Percentiles rank a stretch among this genome's conserved stretches.
phyloP scores from a whole-genome alignment of 352 stramenopile genomes.

The Phytophthora tubulina region DNA sequence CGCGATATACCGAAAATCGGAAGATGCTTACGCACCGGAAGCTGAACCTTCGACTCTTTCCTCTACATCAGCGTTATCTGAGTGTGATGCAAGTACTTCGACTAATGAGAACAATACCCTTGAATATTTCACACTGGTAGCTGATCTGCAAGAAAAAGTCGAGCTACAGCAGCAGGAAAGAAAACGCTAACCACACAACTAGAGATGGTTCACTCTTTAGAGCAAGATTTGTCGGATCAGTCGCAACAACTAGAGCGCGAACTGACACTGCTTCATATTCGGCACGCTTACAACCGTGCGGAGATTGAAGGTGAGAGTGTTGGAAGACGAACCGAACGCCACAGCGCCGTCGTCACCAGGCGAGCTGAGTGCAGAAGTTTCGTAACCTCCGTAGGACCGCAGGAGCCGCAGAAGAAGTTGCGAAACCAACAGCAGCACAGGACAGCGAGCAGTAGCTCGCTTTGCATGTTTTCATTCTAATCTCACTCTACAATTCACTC shows the following conservation, averaged over 20 bases:
- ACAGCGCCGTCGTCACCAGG: too few species aligned
- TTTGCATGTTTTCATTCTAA: too few species aligned
- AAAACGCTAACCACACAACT: constrained; percentile 38
- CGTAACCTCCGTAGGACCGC: too few species aligned
- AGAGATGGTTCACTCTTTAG: constrained; percentile 58
- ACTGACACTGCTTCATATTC: constrained; percentile 42
- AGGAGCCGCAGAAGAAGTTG: too few species aligned
- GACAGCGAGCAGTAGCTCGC: too few species aligned
- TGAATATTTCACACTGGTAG: constrained; percentile 40
- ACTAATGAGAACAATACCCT: background rate
- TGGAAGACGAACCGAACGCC: too few species aligned
- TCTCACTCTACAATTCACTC: constrained; percentile 76
- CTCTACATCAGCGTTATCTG: background rate
- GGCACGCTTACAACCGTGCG: constrained; percentile 47
- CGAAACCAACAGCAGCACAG: too few species aligned
- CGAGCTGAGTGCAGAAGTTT: too few species aligned
- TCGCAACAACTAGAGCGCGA: constrained; percentile 52
- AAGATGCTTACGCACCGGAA: background rate
- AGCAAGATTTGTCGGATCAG: constrained; percentile 45
- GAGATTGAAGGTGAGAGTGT: constrained; percentile 58
- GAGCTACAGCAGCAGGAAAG: constrained; percentile 30
- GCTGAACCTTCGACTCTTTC: background rate
- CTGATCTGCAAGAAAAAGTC: constrained; percentile 27
- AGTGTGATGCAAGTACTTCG: background rate
- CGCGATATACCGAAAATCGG: constrained; percentile 19